Evolutionary conservation across 257 asterid genomes (phyloP), one percentile per base, ranked within the genome.

Genomic region (Primulina huaijiensis): DNA sequence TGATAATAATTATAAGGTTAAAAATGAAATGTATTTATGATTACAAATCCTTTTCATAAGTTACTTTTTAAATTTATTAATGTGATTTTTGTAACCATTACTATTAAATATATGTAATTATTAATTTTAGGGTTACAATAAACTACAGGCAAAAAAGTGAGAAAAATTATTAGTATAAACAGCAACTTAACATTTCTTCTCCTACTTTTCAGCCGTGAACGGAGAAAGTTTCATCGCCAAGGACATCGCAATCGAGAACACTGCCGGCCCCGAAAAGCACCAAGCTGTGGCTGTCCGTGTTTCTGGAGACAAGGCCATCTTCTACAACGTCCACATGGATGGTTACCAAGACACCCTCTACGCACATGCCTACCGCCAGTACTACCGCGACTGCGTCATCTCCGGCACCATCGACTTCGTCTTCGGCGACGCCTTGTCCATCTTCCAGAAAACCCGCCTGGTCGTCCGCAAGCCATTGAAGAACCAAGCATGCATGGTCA

Each of bases 261-360:
- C 92, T 5, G 96, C 97, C 0, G 97, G 96, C 0, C 73, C 97
- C 0, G 6, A 0, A 0, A 84, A 82, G 69, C 92, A 82, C 65
- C 97, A 91, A 12, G 96, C 95, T 0, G 89, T 84, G 8, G 97
- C 97, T 0, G 86, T 90, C 5, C 84, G 97, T 2, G 89, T 76
- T 12, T 90, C 97, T 2, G 95, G 86, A 1, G 97, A 90, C 75
- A 75, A 68, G 23, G 70, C 85, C 1, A 55, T 88, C 31, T 72
- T 89, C 86, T 75, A 50, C 83, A 89, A 89, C 71, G 89, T 90
- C 66, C 87, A 77, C 74, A 81, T 91, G 72, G 87, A 88, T 60
- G 91, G 90, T 0, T 83, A 59, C 74, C 97, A 91, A 69, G 90
- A 87, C 82, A 91, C 97, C 0, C 92, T 92, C 23, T 89, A 92